phyloP scores from a whole-genome alignment of 2,329 filamentous ascomycete species.

The Torrubiellomyces zombiae region DNA sequence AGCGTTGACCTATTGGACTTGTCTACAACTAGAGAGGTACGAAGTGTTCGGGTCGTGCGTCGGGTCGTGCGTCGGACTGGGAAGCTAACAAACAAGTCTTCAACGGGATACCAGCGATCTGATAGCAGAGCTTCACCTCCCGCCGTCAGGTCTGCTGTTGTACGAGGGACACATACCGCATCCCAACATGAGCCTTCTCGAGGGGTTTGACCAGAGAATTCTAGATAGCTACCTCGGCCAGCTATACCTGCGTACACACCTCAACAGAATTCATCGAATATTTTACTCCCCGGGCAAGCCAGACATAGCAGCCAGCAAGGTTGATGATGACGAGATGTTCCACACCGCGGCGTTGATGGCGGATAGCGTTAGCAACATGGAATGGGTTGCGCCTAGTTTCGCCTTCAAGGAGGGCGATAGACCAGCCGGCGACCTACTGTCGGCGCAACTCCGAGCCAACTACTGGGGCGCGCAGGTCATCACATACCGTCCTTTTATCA shows the following conservation, averaged over 20 bases:
- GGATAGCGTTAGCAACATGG: conserved; percentile 21
- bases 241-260: conserved; percentile 43
- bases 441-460: conserved; percentile 73
- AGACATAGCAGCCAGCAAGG: conserved; percentile 11
- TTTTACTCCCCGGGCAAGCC: conserved; percentile 30
- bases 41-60: too few species aligned
- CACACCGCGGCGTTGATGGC: conserved; percentile 29
- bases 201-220: conserved; percentile 27
- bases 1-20: conserved; percentile 78
- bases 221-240: conserved; percentile 45
- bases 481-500: conserved; percentile 62
- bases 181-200: conserved; percentile 34
- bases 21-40: conserved; percentile 76
- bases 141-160: conserved; percentile 41
- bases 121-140: conserved; percentile 60
- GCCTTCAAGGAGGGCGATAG: conserved; percentile 48
- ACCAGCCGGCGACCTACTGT: conserved; percentile 62
- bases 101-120: conserved; percentile 50
- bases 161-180: conserved; percentile 49
- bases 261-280: conserved; percentile 43
- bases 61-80: too few species aligned
- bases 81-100: too few species aligned
- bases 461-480: conserved; percentile 88
- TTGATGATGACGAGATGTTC: conserved; percentile 17
- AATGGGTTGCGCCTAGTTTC: conserved; percentile 31